Conservation (phyloP, 2,329 filamentous ascomycete species). For the Colletotrichum sp. region DNA sequence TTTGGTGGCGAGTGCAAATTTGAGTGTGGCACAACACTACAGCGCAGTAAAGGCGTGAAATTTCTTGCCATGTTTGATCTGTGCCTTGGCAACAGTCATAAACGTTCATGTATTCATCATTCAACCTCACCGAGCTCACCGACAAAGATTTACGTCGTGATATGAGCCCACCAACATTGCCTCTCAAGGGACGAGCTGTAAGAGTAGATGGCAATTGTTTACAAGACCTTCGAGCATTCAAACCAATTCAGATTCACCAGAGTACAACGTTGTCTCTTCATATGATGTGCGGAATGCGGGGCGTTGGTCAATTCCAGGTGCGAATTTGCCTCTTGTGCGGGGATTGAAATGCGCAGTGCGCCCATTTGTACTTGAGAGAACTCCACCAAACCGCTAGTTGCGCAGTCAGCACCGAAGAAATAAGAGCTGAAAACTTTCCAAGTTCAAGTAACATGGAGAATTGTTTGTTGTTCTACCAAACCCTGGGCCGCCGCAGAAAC, state of each 20-base stretch:
- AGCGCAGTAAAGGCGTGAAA: neutral
- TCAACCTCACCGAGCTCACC: neutral
- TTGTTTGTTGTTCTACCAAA: neutral
- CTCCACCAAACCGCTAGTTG: accelerated
- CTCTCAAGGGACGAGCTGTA: neutral
- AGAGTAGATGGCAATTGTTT: neutral
- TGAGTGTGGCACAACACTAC: neutral
- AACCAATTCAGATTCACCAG: neutral
- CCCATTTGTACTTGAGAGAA: neutral
- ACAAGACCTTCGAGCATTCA: neutral
- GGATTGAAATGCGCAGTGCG: accelerated
- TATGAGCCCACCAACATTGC: neutral
- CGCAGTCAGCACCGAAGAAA: neutral
- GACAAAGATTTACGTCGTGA: neutral
- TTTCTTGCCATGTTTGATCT: neutral
- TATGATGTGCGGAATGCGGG: neutral
- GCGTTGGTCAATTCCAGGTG: neutral
- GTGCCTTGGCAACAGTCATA: neutral
- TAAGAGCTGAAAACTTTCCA: neutral
- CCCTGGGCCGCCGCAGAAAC: neutral
- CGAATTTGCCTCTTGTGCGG: neutral
- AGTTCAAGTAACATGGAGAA: neutral
- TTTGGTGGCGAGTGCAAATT: neutral
- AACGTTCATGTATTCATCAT: too few species aligned
- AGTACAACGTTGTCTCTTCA: neutral